Conservation (phyloP, 2,329 filamentous ascomycete species). For the Venturia carpophila region DNA sequence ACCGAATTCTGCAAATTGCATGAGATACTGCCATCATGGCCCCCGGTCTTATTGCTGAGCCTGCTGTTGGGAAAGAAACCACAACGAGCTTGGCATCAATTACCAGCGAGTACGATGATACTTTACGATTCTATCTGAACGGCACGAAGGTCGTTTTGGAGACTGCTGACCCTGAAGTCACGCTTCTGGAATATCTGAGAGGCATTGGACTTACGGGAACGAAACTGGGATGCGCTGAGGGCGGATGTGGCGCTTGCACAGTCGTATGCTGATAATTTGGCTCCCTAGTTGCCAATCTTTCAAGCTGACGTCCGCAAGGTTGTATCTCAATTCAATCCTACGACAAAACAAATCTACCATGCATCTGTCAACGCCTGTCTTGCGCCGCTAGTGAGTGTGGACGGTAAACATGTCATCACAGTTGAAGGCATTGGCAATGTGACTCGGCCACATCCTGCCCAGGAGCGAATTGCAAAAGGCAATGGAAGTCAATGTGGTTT, state of each 20-base stretch:
- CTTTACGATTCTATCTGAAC: constrained; percentile 87
- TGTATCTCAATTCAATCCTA: constrained; percentile 86
- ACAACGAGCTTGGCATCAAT: constrained; percentile 49
- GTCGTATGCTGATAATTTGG: constrained; percentile 48
- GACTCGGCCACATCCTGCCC: constrained; percentile 76
- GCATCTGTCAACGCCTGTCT: constrained; percentile 95
- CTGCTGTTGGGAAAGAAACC: constrained; percentile 40
- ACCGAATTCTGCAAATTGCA: background rate
- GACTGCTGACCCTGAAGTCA: constrained; percentile 81
- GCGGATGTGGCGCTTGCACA: constrained; percentile 92
- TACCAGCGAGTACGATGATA: constrained; percentile 75
- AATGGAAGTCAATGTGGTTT: constrained; percentile 95
- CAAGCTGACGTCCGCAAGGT: constrained; percentile 41
- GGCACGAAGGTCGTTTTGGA: constrained; percentile 83
- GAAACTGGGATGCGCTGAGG: constrained; percentile 93
- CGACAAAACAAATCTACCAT: constrained; percentile 87
- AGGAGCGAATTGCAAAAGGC: constrained; percentile 82
- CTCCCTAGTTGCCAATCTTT: background rate
- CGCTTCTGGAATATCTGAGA: constrained; percentile 83
- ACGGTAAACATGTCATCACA: constrained; percentile 97
- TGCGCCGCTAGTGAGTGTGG: constrained; percentile 82
- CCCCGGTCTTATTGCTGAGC: constrained; percentile 47
- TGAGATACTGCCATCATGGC: constrained; percentile 41
- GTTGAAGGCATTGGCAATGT: constrained; percentile 91
- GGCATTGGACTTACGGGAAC: constrained; percentile 92